These are phyloP conservation scores for Lasiosphaeria miniovina DNA, from an alignment of 495 filamentous ascomycete species.

Conservation along the genomic window DNA sequence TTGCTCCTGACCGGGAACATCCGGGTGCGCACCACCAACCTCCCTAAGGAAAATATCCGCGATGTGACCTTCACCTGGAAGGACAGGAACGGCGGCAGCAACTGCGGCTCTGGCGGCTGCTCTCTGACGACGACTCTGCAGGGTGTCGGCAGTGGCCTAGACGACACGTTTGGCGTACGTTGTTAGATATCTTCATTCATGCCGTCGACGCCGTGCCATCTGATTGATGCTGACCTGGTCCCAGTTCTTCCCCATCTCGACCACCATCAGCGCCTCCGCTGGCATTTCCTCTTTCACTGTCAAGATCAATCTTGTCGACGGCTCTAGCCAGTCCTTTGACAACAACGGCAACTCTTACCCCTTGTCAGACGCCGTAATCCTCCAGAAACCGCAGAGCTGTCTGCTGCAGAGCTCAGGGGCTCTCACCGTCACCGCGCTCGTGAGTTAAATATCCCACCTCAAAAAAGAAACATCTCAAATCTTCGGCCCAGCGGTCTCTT, in stretches of 20 bases:
- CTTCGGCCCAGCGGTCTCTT: no score
- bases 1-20: constrained; percentile 42
- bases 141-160: constrained; percentile 53
- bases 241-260: constrained; percentile 45
- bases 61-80: constrained; percentile 76
- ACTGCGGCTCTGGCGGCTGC: constrained; percentile 46
- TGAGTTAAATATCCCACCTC: constrained; percentile 13
- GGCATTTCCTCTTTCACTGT: constrained; percentile 50
- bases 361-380: constrained; percentile 40
- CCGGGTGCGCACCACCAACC: constrained; percentile 41
- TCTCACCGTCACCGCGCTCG: constrained; percentile 41
- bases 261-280: constrained; percentile 32
- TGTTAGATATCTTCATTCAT: background rate
- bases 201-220: background rate
- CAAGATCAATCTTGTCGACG: constrained; percentile 40
- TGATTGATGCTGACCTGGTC: constrained; percentile 12
- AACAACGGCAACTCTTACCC: constrained; percentile 49
- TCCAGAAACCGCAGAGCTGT: constrained; percentile 48
- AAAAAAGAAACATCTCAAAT: background rate
- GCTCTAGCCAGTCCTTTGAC: constrained; percentile 38
- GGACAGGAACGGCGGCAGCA: constrained; percentile 92
- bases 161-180: constrained; percentile 56
- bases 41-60: constrained; percentile 30
- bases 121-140: constrained; percentile 42
- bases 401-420: constrained; percentile 39